phyloP scores from a whole-genome alignment of 352 stramenopile genomes.

The Pythium volutum region DNA sequence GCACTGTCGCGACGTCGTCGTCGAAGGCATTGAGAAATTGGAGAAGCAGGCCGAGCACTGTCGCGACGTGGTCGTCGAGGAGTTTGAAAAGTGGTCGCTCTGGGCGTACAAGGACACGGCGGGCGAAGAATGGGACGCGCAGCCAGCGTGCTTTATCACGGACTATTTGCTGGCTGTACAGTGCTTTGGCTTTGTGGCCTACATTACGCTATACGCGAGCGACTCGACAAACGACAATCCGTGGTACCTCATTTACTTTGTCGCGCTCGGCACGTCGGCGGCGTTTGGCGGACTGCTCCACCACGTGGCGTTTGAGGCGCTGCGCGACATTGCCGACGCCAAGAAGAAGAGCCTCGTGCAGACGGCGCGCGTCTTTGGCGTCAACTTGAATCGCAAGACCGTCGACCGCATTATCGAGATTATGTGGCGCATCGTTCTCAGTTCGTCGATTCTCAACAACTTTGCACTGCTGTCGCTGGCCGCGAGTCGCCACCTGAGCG shows the following conservation, averaged over 20 bases:
- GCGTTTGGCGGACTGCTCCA: constrained; percentile 75
- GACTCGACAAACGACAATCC: constrained; percentile 38
- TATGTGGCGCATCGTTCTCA: constrained; percentile 80
- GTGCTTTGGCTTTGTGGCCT: constrained; percentile 79
- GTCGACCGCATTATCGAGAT: constrained; percentile 73
- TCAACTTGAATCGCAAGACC: constrained; percentile 61
- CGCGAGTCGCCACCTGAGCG: constrained; percentile 68
- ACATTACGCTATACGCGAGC: constrained; percentile 67
- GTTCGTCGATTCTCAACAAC: constrained; percentile 81
- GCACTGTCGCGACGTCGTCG: constrained; percentile 41
- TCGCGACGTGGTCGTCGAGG: constrained; percentile 59
- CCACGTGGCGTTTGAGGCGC: constrained; percentile 78
- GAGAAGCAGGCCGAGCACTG: constrained; percentile 61
- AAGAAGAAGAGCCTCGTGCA: constrained; percentile 64
- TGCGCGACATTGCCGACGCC: constrained; percentile 65
- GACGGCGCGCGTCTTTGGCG: constrained; percentile 70
- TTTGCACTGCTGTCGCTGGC: constrained; percentile 79
- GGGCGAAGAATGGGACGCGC: constrained; percentile 82
- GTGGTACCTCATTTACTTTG: constrained; percentile 88
- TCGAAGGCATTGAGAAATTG: constrained; percentile 38
- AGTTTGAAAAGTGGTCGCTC: constrained; percentile 51
- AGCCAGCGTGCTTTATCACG: constrained; percentile 86
- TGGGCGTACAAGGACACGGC: constrained; percentile 73
- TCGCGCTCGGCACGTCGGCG: constrained; percentile 77
- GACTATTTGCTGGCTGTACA: constrained; percentile 83